Evolutionary conservation across 257 asterid genomes (phyloP).

Genomic region (Nicotiana tabacum): DNA sequence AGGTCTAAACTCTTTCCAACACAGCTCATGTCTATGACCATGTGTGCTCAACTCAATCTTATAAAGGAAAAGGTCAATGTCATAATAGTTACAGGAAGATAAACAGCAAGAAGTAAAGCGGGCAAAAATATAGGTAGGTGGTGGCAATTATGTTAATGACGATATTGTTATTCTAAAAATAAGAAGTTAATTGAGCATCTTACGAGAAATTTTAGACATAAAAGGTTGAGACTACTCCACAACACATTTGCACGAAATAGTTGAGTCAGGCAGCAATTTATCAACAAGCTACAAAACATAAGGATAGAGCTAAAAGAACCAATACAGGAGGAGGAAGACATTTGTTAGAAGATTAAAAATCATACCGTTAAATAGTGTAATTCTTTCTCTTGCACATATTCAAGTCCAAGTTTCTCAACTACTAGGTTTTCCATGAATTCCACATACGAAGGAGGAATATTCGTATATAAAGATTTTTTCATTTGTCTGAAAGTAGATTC

Average conservation of each 20-base stretch:
- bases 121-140: neutral
- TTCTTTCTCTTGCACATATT: conserved; percentile 31
- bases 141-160: neutral
- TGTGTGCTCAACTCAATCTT: conserved; percentile 36
- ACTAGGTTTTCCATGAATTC: conserved; percentile 27
- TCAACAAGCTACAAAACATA: conserved; percentile 30
- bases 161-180: neutral
- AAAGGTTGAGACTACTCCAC: neutral
- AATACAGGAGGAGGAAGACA: neutral
- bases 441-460: conserved; percentile 30
- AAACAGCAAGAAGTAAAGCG: neutral
- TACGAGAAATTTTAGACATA: neutral
- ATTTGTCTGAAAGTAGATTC: conserved; percentile 22
- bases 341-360: neutral
- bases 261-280: conserved; percentile 28
- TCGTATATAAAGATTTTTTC: conserved; percentile 36
- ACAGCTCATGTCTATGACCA: conserved; percentile 43
- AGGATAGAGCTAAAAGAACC: neutral
- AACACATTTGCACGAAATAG: conserved; percentile 44
- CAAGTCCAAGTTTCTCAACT: conserved; percentile 24
- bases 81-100: neutral
- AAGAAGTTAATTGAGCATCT: neutral
- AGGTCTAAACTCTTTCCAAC: conserved; percentile 37
- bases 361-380: conserved; percentile 34
- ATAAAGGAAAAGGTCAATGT: neutral